Base-by-base conservation (phyloP, 2,329 filamentous ascomycete species). In the Diaporthe citriasiana region DNA sequence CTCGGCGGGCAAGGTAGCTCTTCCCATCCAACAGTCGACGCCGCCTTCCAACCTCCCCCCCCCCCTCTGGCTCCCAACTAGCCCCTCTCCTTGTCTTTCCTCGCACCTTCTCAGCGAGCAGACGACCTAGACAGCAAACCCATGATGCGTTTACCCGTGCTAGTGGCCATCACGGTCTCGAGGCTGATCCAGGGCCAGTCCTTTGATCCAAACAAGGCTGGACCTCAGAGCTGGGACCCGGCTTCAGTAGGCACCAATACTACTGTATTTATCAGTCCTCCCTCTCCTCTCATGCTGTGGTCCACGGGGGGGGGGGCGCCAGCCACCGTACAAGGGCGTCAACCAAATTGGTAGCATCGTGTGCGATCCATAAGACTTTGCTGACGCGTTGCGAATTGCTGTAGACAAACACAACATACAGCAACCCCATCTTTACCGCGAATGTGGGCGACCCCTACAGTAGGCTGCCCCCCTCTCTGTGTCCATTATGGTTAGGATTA, bases 381-480 rank as follows among this genome's bases (percentile, higher is more conserved):
- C 42, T 66, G 42, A 50, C 60, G 30, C 22, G 51, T 15, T 10
- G 17, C 30, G 22, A 22, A 13, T 15, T 25, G 42, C 7, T 19
- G 19, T 51, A 66, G 35, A 81, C 79, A 45, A 82, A 83, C 66
- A 78, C 79, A 17, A 85, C 83, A 2, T 85, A 80, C 73, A 83
- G 80, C 15, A 85, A 85, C 71, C 83, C 83, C 0, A 82, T 85
- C 70, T 82, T 83, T 78, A 82, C 82, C 9, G 65, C 79, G 19
- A 83, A 83, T 51, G 78, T 83, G 9, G 83, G 83, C 13, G 83
- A 85, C 71, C 83, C 83, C 10, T 85, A 82, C 77, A 66, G 60
- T 50, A 38, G 30, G 27, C 30, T n/a, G 30, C 10, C 19, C 10
- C 42, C 27, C 45, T 50, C 22, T 22, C 42, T 47, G 42, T 47